Percentiles rank a stretch among this genome's conserved stretches.
These are phyloP conservation scores for Aphanocladium album DNA, from an alignment of 2,329 filamentous ascomycete genomes.

Conservation along the genomic window DNA sequence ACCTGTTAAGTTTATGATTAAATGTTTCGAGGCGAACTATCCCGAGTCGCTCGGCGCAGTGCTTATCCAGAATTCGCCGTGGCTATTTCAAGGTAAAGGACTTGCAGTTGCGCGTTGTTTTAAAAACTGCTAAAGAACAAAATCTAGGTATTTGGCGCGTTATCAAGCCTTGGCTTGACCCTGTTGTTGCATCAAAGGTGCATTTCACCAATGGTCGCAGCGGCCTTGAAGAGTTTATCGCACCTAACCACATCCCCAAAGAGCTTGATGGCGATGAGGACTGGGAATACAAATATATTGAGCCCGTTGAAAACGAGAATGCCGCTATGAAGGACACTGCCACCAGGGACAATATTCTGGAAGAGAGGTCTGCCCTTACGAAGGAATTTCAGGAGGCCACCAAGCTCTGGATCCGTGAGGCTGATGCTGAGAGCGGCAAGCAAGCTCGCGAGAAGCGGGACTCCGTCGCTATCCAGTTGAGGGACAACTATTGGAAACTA, in stretches of 20 bases:
- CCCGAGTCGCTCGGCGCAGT: conserved; percentile 87
- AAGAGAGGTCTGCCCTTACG: conserved; percentile 60
- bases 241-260: conserved; percentile 64
- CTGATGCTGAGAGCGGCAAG: conserved; percentile 38
- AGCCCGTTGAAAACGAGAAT: conserved; percentile 74
- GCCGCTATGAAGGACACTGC: conserved; percentile 61
- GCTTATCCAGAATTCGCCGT: conserved; percentile 91
- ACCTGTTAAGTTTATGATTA: conserved; percentile 98
- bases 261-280: conserved; percentile 84
- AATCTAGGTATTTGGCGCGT: conserved; percentile 83
- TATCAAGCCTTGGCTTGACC: conserved; percentile 93
- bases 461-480: conserved; percentile 57
- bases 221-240: conserved; percentile 75
- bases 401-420: conserved; percentile 61
- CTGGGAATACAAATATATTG: conserved; percentile 77
- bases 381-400: conserved; percentile 71
- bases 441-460: conserved; percentile 54
- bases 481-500: conserved; percentile 77
- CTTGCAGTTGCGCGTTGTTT: conserved; percentile 1
- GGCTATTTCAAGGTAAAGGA: conserved; percentile 80
- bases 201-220: conserved; percentile 81
- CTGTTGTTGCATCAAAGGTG: conserved; percentile 89
- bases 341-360: conserved; percentile 58
- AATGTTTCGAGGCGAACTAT: conserved; percentile 98
- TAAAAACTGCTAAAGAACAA: conserved; percentile 14